Evolutionary conservation across 1,139 yeast genomes (phyloP), one percentile per base, ranked within the genome.

Genomic region (Candida freyschussii): DNA sequence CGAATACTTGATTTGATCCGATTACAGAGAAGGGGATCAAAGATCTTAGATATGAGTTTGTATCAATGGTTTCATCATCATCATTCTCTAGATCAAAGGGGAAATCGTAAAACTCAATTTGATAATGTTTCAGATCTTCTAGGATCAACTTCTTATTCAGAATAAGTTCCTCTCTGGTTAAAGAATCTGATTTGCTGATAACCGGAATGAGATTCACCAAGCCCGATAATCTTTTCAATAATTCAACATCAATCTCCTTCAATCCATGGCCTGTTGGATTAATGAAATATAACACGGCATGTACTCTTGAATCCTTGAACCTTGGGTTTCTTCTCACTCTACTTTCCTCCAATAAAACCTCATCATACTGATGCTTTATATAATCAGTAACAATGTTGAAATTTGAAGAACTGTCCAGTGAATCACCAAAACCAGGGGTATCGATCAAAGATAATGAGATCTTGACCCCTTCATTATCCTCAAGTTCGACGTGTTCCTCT

Each of bases 121-220:
- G 71, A 59, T 81, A 78, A 50, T 75, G 69, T 48, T 77, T 78
- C 44, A 91, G 77, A 54, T 89, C 97, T 45, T 75, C 78, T 62
- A 65, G 72, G 57, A 69, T 75, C 55, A 63, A 58, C 49, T 51
- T 78, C 67, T 78, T 91, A 69, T 72, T 84, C 60, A 64, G 53
- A 40, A 69, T 67, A 48, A 89, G 66, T 59, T 91, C 98, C 13
- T 69, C 67, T 25, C 72, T 69, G 1, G 96, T 89, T 53, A 91
- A 68, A 1, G 95, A 77, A 56, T 91, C 98, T 3, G 96, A 80
- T 53, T 85, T 85, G 36, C 87, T 73, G 41, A 91, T 75, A 27
- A 89, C 83, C 4, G 98, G 98, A 36, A 91, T 75, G 32, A 91
- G 74, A 55, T 91, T 91, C 31, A 84, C 96, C 50, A 85, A 73